Base-by-base conservation (phyloP, 257 asterid genomes). In the Nicotiana knightiana region DNA sequence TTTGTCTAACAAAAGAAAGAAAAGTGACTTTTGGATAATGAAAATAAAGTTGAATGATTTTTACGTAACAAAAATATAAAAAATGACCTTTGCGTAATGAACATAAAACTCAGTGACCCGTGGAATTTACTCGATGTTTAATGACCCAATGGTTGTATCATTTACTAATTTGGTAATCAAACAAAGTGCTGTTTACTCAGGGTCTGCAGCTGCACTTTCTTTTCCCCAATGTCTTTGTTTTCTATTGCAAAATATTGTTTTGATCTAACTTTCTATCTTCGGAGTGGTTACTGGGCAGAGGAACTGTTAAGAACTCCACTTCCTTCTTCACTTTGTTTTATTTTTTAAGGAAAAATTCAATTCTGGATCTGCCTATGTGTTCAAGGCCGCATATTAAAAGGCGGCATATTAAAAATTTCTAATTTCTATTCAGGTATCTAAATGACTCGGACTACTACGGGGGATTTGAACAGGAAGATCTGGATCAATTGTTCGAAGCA, bases 391-490 rank as follows among this genome's bases (percentile, higher is more conserved):
- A 67, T 35, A 17, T 24, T 35, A 67, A 35, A 39, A 9, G 43
- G 43, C 4, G 28, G 16, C 26, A 67, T 35, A 17, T 24, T 35
- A 67, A 35, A 39, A 9, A 10, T 10, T 53, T n/a, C 5, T 37
- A 12, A 68, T n/a, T 68, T 18, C 43, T 0, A 2, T 43, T 21
- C 13, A 71, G 79, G 61, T 71, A 71, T 37, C n/a, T 79, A 57
- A 57, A 79, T 0, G 71, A 79, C 71, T 37, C 24, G 21, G 55
- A 79, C 16, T 79, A 79, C 61, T 55, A 79, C 0, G 82, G 68
- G 33, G 82, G 75, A 62, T 79, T 79, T 15, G 68, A 57, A 21
- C 75, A 51, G 21, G 82, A 79, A 62, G 82, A 79, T 5, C 39
- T 79, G 9, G 75, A 79, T 63, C 82, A 79, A 8, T 8, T 79